Percentiles rank a stretch among this genome's conserved stretches.
phyloP scores from a whole-genome alignment of 768 basidiomycete genomes.

The Imleria badia region DNA sequence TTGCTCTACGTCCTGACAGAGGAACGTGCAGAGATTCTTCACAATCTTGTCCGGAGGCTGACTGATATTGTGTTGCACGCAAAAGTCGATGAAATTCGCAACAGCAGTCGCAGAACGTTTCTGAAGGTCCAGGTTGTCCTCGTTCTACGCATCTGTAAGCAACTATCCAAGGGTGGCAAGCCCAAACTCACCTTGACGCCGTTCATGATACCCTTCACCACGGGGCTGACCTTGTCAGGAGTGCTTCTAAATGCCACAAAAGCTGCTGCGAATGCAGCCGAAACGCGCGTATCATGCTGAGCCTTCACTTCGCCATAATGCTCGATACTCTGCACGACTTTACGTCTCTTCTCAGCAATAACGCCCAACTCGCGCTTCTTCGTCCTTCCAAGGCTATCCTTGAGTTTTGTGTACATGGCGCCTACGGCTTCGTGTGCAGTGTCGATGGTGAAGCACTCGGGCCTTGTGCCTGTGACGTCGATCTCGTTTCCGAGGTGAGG shows the following conservation, averaged over 20 bases:
- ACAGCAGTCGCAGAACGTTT: constrained; percentile 84
- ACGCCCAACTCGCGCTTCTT: constrained; percentile 74
- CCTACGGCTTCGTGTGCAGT: constrained; percentile 73
- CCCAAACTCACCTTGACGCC: constrained; percentile 78
- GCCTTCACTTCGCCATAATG: constrained; percentile 80
- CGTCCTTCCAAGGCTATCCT: constrained; percentile 68
- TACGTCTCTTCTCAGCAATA: constrained; percentile 74
- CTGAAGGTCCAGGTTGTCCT: constrained; percentile 88
- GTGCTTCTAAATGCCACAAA: constrained; percentile 84
- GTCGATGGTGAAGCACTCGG: constrained; percentile 74
- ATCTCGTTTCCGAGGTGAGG: constrained; percentile 77
- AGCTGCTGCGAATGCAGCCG: constrained; percentile 87
- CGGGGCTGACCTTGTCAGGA: constrained; percentile 92
- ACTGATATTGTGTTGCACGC: constrained; percentile 63
- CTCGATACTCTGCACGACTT: constrained; percentile 68
- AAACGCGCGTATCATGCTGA: constrained; percentile 84
- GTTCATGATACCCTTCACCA: constrained; percentile 97
- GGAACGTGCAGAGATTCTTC: constrained; percentile 94
- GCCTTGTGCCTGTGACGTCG: constrained; percentile 65
- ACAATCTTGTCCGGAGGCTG: constrained; percentile 96
- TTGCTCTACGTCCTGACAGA: constrained; percentile 87
- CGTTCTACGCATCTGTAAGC: constrained; percentile 52
- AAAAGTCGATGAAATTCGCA: constrained; percentile 86
- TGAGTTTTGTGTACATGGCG: constrained; percentile 69
- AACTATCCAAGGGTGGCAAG: neutral